Evolutionary conservation across 805 yeast species (phyloP), one percentile per base, ranked within the genome.

Genomic region (Pichia kluyveri): DNA sequence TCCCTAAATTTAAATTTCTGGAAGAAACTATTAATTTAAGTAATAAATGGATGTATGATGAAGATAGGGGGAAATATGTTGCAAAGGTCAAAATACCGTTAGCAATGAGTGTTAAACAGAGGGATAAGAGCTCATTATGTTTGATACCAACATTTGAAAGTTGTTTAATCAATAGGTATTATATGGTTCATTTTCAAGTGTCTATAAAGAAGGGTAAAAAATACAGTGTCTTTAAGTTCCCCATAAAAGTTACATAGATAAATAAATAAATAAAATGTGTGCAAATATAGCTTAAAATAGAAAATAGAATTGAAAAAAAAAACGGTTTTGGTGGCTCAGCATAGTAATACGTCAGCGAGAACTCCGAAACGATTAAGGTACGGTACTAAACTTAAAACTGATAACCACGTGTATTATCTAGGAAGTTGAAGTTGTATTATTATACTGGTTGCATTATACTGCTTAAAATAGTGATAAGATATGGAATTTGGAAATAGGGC

Each of bases 61-160:
- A 37, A 15, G n/a, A 18, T 17, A 18, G 27, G 4, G 15, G 43
- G 4, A 40, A 18, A 10, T 47, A 40, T 15, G 37, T 30, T 36
- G 38, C 47, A 8, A 17, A 26, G 3, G 23, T 43, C 15, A 47
- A 40, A 31, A 5, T 47, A 8, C 50, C 50, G 10, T 28, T 47
- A 8, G 41, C 43, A 5, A 27, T 43, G 40, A 28, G 38, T 36
- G 18, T 43, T 1, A 47, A 43, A 23, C 43, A 43, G 5, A 43
- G 36, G 14, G 17, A 17, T 6, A 47, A 47, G 7, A 43, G 46
- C 15, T 19, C 39, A 4, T 10, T 32, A 5, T 47, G 47, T 28
- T n/a, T 47, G 5, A 34, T 47, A 8, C 50, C 50, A 2, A 38
- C 46, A 8, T 43, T 47, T 30, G 36, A 47, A 18, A 47, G 39